A percentile compares a stretch with the other conserved stretches of the same genome.
phyloP scores from a whole-genome alignment of 139 green algal genomes.

The Astrephomene gubernaculifera region DNA sequence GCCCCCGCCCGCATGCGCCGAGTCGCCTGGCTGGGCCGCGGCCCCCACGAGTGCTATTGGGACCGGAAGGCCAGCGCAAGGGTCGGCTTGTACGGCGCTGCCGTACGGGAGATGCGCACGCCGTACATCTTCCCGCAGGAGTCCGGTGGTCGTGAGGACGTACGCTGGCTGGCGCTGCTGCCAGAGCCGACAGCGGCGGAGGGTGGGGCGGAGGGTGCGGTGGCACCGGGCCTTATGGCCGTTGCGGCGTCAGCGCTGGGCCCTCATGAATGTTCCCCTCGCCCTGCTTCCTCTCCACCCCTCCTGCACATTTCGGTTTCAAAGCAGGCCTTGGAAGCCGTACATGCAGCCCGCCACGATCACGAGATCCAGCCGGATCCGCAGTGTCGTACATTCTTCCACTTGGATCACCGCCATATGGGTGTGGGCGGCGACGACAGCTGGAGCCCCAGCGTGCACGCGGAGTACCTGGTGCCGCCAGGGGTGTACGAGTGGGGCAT shows the following conservation, averaged over 20 bases:
- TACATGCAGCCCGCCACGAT: constrained; percentile 74
- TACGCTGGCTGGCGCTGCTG: constrained; percentile 74
- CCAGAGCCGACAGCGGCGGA: not conserved
- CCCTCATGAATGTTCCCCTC: too few species aligned
- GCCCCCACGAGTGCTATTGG: constrained; percentile 94
- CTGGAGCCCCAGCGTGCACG: constrained; percentile 87
- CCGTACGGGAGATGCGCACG: constrained; percentile 70
- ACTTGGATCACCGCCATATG: constrained; percentile 92
- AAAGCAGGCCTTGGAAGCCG: constrained; percentile 36
- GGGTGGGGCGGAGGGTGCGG: too few species aligned
- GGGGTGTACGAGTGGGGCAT: constrained; percentile 52
- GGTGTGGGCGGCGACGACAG: constrained; percentile 95
- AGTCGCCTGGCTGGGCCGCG: constrained; percentile 82
- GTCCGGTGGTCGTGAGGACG: constrained; percentile 78
- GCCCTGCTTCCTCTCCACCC: too few species aligned
- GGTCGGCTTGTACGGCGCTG: constrained; percentile 31
- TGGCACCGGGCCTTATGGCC: not conserved
- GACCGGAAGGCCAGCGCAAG: constrained; percentile 76
- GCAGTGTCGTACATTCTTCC: constrained; percentile 66
- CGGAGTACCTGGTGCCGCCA: constrained; percentile 72
- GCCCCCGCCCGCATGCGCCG: constrained; percentile 40
- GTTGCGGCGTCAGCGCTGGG: not conserved
- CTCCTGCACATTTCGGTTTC: constrained; percentile 29
- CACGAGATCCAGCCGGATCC: constrained; percentile 69
- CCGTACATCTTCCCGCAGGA: constrained; percentile 92